phyloP scores from a whole-genome alignment of 192 early-diverging fungal species.

The Rhizoclosmatium sp. region DNA sequence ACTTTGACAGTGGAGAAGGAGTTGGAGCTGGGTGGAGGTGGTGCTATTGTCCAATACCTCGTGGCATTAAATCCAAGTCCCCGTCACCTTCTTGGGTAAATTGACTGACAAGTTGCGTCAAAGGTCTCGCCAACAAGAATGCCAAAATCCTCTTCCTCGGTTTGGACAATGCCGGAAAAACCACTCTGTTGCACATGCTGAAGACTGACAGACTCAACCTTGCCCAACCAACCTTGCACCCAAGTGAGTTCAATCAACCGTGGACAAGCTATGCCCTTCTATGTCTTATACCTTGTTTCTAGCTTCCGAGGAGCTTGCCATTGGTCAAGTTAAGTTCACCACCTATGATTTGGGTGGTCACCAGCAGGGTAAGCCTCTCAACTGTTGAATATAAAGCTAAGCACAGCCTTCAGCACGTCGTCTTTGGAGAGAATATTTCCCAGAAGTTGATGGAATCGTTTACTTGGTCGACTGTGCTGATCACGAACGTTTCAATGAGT shows the following conservation, averaged over 20 bases:
- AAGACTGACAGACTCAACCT: conserved; percentile 98
- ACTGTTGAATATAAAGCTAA: background rate
- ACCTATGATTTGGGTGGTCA: conserved; percentile 99
- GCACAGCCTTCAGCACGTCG: conserved; percentile 75
- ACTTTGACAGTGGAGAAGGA: background rate
- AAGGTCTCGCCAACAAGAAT: conserved; percentile 98
- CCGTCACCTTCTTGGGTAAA: background rate
- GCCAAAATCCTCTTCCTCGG: conserved; percentile 99
- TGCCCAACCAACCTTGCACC: conserved; percentile 95
- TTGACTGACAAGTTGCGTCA: background rate
- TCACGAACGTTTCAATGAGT: conserved; percentile 81
- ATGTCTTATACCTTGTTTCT: conserved; percentile 1
- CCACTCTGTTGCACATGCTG: conserved; percentile 98
- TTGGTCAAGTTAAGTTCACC: conserved; percentile 96
- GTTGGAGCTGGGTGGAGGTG: background rate
- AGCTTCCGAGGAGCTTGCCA: conserved; percentile 96
- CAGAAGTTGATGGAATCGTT: conserved; percentile 97
- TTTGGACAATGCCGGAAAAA: conserved; percentile 98
- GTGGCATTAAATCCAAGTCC: background rate
- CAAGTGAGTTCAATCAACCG: conserved; percentile 71
- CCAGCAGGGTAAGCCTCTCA: conserved; percentile 71
- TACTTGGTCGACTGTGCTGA: conserved; percentile 97
- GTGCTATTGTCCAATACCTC: background rate
- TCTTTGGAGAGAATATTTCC: conserved; percentile 99
- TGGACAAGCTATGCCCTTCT: conserved; percentile 1